Evolutionary conservation across 2,329 filamentous ascomycete genomes (phyloP).

Genomic region (Penicillium sp.): DNA sequence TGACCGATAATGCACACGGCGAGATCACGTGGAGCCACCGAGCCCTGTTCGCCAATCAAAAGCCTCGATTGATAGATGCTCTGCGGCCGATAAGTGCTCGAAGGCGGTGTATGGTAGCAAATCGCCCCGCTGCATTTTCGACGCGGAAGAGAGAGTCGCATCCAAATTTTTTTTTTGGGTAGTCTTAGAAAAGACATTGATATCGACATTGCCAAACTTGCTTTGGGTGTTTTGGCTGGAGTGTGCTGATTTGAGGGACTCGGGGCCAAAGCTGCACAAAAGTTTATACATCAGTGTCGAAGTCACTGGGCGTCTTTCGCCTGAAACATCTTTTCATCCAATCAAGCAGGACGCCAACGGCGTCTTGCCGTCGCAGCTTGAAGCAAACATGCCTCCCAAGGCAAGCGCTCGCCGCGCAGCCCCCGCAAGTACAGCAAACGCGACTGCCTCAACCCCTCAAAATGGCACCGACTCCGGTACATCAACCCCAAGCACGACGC

Average conservation of each 20-base stretch:
- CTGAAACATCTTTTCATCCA: background rate
- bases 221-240: too few species aligned
- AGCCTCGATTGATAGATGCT: too few species aligned
- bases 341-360: conserved; percentile 11
- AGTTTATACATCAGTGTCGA: too few species aligned
- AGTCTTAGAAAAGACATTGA: too few species aligned
- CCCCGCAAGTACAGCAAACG: conserved; percentile 13
- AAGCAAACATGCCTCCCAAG: conserved; percentile 31
- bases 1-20: too few species aligned
- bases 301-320: background rate
- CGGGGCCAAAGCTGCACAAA: too few species aligned
- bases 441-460: conserved; percentile 7
- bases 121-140: conserved; percentile 22
- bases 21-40: too few species aligned
- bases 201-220: too few species aligned
- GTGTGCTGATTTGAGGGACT: too few species aligned
- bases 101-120: conserved; percentile 10
- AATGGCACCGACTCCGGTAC: conserved; percentile 9
- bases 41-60: too few species aligned
- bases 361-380: conserved; percentile 10
- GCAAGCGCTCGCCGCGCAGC: conserved; percentile 23
- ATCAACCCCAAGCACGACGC: conserved; percentile 11
- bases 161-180: conserved; percentile 9
- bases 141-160: conserved; percentile 10
- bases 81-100: conserved; percentile 7